Conservation (phyloP, 768 basidiomycete species). For the Collybia mongolica region DNA sequence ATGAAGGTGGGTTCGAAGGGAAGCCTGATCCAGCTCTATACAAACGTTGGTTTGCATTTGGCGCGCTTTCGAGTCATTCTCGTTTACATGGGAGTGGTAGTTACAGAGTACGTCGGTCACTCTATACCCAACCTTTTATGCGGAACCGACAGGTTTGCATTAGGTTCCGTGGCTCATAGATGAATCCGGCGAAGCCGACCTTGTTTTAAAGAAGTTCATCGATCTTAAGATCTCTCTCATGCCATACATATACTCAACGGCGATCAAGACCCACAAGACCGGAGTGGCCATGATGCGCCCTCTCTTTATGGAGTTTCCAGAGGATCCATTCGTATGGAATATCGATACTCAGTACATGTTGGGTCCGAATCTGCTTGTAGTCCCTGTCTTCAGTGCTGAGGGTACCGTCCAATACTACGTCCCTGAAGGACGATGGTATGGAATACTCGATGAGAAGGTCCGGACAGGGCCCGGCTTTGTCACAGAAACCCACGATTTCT, state of each 20-base stretch:
- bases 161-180: constrained; percentile 46
- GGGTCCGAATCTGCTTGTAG: constrained; percentile 26
- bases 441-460: constrained; percentile 25
- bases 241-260: constrained; percentile 39
- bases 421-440: constrained; percentile 28
- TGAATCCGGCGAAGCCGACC: constrained; percentile 31
- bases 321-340: constrained; percentile 26
- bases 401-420: constrained; percentile 27
- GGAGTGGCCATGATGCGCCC: constrained; percentile 33
- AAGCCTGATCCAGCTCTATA: constrained; percentile 37
- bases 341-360: constrained; percentile 33
- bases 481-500: constrained; percentile 25
- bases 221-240: constrained; percentile 42
- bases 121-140: too few species aligned
- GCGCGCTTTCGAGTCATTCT: constrained; percentile 37
- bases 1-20: constrained; percentile 26
- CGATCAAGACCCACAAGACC: constrained; percentile 25
- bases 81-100: constrained; percentile 45
- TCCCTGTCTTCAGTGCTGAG: constrained; percentile 28
- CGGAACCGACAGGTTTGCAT: not conserved
- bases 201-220: constrained; percentile 35
- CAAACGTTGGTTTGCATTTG: constrained; percentile 46
- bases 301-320: constrained; percentile 32
- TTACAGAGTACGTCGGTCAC: constrained; percentile 34
- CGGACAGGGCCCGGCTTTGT: constrained; percentile 24